phyloP scores from a whole-genome alignment of 176 grass and related monocot species.

The Rhynchospora tenuis region DNA sequence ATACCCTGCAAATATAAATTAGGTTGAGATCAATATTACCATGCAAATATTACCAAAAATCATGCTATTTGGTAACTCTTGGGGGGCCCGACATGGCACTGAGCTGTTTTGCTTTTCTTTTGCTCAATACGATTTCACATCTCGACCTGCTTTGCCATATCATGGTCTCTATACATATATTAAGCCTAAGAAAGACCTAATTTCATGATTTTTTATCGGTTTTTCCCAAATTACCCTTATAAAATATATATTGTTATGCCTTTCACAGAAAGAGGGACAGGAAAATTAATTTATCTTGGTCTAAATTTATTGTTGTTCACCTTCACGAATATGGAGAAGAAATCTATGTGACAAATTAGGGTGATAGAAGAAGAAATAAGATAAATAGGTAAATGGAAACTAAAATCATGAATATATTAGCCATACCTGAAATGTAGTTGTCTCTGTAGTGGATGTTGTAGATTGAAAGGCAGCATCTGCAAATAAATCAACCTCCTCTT shows the following conservation, averaged over 20 bases:
- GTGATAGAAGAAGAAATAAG: too few relatives aligned
- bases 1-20: conserved; percentile 35
- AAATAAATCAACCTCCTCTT: conserved; percentile 55
- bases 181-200: neutral
- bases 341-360: too few relatives aligned
- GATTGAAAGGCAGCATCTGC: conserved; percentile 37
- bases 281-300: neutral
- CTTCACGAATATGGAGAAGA: too few relatives aligned
- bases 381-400: neutral
- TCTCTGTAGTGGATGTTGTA: conserved; percentile 23
- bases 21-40: neutral
- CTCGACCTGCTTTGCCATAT: neutral
- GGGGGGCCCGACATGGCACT: neutral
- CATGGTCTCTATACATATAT: neutral
- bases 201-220: neutral
- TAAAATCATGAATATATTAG: conserved; percentile 10
- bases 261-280: neutral
- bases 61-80: neutral
- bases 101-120: neutral
- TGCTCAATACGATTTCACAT: neutral
- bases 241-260: neutral
- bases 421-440: conserved; percentile 24
- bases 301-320: too few relatives aligned
- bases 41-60: too few relatives aligned
- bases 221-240: neutral